These are phyloP conservation scores for Hypoxylon intermedium DNA, from an alignment of 495 filamentous ascomycete genomes.

Conservation along the genomic window DNA sequence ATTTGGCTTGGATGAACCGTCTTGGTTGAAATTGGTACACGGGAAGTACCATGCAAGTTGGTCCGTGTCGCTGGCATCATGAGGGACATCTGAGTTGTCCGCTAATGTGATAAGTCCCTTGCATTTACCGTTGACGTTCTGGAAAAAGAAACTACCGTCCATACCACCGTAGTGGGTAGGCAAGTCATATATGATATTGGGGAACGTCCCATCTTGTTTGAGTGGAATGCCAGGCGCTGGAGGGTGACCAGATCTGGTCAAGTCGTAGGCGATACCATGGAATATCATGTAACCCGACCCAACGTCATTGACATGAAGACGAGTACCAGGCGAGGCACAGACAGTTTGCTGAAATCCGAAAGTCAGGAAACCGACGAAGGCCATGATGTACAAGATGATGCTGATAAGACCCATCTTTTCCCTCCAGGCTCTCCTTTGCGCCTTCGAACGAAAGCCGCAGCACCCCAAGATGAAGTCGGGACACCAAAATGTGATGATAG, in stretches of 20 bases:
- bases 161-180: conserved; percentile 79
- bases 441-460: conserved; percentile 86
- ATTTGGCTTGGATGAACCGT: conserved; percentile 83
- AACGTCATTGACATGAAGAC: conserved; percentile 83
- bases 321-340: conserved; percentile 71
- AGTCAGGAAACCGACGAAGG: conserved; percentile 92
- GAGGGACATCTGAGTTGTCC: conserved; percentile 77
- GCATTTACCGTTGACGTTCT: conserved; percentile 97
- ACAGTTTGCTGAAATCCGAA: conserved; percentile 94
- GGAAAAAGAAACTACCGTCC: conserved; percentile 97
- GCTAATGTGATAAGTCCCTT: conserved; percentile 84
- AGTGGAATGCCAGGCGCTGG: conserved; percentile 76
- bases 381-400: conserved; percentile 86
- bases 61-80: conserved; percentile 62
- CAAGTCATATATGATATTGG: conserved; percentile 87
- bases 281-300: conserved; percentile 89
- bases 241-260: conserved; percentile 75
- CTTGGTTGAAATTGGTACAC: conserved; percentile 88
- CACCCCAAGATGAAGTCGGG: conserved; percentile 84
- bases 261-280: conserved; percentile 86
- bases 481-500: conserved; percentile 91
- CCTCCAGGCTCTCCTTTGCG: conserved; percentile 92
- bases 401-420: conserved; percentile 98
- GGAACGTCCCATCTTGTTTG: conserved; percentile 46
- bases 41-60: conserved; percentile 98